Conservation (phyloP, 179 eudicot species). For the Spinacia oleracea region DNA sequence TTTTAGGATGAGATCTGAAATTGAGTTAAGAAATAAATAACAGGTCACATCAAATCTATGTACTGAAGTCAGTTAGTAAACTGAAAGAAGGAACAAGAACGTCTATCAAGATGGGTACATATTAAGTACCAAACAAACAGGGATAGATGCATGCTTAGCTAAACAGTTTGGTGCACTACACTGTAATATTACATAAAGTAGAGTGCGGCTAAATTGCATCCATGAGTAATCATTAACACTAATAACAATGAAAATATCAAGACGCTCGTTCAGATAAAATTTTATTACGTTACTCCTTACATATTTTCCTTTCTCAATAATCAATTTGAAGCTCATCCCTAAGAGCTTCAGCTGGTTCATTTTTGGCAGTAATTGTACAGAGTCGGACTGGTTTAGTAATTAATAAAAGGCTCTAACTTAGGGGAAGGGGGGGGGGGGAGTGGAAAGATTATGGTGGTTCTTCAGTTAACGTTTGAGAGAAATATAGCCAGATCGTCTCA, state of each 20-base stretch:
- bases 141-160: neutral
- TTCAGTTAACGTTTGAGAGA: neutral
- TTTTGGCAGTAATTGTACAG: neutral
- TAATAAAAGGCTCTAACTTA: neutral
- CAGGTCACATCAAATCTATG: neutral
- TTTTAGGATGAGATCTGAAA: neutral
- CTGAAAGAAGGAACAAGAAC: neutral
- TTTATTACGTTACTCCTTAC: neutral
- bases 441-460: neutral
- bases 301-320: neutral
- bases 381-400: neutral
- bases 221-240: neutral
- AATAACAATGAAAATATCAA: neutral
- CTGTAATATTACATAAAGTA: neutral
- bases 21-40: neutral
- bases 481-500: neutral
- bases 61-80: neutral
- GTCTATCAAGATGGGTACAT: neutral
- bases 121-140: neutral
- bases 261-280: neutral
- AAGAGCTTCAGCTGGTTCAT: neutral
- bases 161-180: neutral
- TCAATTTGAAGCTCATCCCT: neutral
- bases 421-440: neutral
- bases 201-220: neutral